Conservation (phyloP, 768 basidiomycete genomes). For the Sarcodon aspratus region DNA sequence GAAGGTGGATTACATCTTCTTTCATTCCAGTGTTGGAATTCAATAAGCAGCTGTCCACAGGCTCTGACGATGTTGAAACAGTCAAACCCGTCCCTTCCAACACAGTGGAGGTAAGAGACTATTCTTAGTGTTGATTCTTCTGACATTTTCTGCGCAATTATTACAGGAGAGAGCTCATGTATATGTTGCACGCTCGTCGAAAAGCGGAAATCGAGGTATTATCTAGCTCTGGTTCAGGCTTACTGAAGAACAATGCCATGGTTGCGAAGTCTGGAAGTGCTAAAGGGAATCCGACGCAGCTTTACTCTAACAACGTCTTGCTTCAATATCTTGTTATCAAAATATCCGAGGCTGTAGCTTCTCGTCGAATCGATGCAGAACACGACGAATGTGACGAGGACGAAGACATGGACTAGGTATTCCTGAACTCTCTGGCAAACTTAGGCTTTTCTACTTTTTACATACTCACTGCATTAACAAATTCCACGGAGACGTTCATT, state of each 20-base stretch:
- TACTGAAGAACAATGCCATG: not conserved
- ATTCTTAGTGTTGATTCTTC: constrained; percentile 1
- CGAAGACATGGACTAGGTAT: no score
- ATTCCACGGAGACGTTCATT: no score
- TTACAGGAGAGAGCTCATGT: constrained; percentile 64
- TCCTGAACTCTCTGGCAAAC: no score
- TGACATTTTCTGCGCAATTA: not conserved
- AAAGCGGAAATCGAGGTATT: constrained; percentile 92
- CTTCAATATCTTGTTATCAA: constrained; percentile 14
- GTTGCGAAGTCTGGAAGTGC: constrained; percentile 1
- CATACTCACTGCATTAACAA: no score
- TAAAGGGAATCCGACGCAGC: not conserved
- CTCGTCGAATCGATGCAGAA: not conserved
- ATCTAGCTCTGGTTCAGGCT: constrained; percentile 7
- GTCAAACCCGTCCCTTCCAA: constrained; percentile 29
- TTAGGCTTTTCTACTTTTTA: no score
- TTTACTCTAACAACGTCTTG: constrained; percentile 2
- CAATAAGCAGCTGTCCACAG: constrained; percentile 21
- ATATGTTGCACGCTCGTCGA: constrained; percentile 69
- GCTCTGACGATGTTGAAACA: constrained; percentile 52
- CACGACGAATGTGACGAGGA: no score
- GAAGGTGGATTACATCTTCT: constrained; percentile 37
- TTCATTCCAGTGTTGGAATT: not conserved
- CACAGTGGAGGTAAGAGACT: constrained; percentile 51
- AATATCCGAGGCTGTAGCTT: constrained; percentile 7